Conservation (phyloP, 495 filamentous ascomycete genomes). For the Penicillium arizonense region DNA sequence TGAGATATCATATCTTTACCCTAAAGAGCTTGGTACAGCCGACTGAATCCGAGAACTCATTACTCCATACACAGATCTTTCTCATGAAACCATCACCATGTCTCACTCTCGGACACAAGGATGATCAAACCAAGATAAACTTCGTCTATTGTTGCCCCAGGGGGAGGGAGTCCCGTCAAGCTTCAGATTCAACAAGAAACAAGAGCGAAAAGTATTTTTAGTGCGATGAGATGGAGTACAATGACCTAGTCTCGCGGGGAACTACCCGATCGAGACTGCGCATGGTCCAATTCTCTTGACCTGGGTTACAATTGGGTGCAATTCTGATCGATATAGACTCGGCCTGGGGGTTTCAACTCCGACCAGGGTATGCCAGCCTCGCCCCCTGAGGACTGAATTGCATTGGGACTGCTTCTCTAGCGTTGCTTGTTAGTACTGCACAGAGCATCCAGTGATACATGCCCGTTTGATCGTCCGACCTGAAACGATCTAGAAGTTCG, state of each 20-base stretch:
- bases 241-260: background rate
- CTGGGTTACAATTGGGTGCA: background rate
- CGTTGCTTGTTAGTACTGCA: slow-evolving; percentile 9
- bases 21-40: background rate
- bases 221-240: background rate
- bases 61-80: background rate
- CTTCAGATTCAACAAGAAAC: background rate
- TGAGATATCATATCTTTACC: background rate
- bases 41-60: background rate
- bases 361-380: background rate
- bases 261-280: slow-evolving; percentile 1
- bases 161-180: background rate
- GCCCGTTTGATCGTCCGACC: slow-evolving; percentile 38
- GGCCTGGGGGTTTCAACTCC: slow-evolving; percentile 14
- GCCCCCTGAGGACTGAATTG: background rate
- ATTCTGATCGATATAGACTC: slow-evolving; percentile 14
- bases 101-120: slow-evolving; percentile 13
- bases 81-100: slow-evolving; percentile 5
- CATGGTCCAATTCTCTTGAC: background rate
- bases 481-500: slow-evolving; percentile 44
- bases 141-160: background rate
- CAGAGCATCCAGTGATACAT: slow-evolving; percentile 9
- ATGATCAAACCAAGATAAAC: background rate
- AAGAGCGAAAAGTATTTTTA: background rate
- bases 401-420: too few species aligned